A percentile compares a stretch with the other conserved stretches of the same genome.
Evolutionary conservation across 2,329 filamentous ascomycete genomes (phyloP).

Genomic region (Cladobotryum mycophilum): DNA sequence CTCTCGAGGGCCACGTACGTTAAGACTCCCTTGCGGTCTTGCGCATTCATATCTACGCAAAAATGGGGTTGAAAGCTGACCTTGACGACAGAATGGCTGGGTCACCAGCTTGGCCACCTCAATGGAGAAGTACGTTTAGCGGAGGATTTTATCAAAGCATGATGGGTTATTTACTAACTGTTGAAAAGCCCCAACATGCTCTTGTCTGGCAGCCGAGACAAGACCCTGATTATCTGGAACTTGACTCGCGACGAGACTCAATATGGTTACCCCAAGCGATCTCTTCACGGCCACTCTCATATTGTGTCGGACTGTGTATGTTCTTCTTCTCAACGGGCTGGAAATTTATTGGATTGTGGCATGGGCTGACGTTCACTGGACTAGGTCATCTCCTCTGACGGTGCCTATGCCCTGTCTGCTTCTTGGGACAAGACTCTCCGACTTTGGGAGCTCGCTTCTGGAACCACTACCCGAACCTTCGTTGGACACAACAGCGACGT

Average conservation of each 20-base stretch:
- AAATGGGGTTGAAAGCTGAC: conserved; percentile 17
- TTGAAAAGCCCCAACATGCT: conserved; percentile 90
- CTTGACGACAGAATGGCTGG: conserved; percentile 70
- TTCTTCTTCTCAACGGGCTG: conserved; percentile 27
- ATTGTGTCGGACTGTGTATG: conserved; percentile 99
- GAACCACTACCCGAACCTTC: conserved; percentile 95
- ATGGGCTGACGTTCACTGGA: conserved; percentile 19
- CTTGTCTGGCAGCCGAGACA: conserved; percentile 93
- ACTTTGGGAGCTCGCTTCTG: conserved; percentile 97
- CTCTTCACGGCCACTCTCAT: conserved; percentile 97
- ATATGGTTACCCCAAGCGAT: conserved; percentile 99
- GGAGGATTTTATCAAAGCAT: neutral
- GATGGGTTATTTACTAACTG: conserved; percentile 16
- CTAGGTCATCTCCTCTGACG: conserved; percentile 98
- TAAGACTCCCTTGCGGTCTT: conserved; percentile 19
- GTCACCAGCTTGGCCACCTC: conserved; percentile 98
- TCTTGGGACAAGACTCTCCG: conserved; percentile 99
- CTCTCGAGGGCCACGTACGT: conserved; percentile 91
- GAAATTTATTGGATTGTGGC: neutral
- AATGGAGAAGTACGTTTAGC: conserved; percentile 79
- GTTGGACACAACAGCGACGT: conserved; percentile 99
- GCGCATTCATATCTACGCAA: neutral
- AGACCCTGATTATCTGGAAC: conserved; percentile 99
- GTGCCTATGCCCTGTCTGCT: conserved; percentile 95
- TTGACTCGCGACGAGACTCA: conserved; percentile 96